These are phyloP conservation scores for Phylloporus sp. DNA, from an alignment of 1,284 basidiomycete species.

Conservation along the genomic window DNA sequence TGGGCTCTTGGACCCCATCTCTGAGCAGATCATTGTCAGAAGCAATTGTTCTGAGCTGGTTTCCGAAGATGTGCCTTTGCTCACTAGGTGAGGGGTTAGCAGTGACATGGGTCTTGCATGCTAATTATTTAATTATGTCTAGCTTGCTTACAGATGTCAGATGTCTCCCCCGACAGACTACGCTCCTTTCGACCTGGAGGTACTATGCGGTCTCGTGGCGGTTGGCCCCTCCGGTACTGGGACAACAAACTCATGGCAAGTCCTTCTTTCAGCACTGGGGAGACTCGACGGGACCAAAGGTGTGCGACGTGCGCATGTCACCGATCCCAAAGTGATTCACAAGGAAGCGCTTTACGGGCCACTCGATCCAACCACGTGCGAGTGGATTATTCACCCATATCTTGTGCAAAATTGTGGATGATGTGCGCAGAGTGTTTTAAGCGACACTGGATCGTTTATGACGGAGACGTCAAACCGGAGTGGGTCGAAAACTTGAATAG, in stretches of 20 bases:
- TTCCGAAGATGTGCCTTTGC: slow-evolving; percentile 93
- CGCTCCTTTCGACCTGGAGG: slow-evolving; percentile 86
- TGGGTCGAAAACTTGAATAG: slow-evolving; percentile 99
- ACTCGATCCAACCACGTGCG: slow-evolving; percentile 95
- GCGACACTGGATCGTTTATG: slow-evolving; percentile 98
- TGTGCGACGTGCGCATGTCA: slow-evolving; percentile 82
- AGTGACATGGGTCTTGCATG: not conserved
- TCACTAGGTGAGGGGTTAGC: slow-evolving; percentile 78
- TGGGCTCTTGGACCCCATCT: slow-evolving; percentile 73
- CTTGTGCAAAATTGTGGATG: slow-evolving; percentile 96
- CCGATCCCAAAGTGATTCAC: slow-evolving; percentile 75
- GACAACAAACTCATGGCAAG: slow-evolving; percentile 97
- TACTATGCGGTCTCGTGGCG: slow-evolving; percentile 97
- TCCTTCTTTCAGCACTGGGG: slow-evolving; percentile 85
- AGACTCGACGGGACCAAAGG: slow-evolving; percentile 93
- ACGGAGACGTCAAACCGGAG: slow-evolving; percentile 99
- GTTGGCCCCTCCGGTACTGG: slow-evolving; percentile 97
- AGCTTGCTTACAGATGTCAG: slow-evolving; percentile 91
- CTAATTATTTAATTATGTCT: slow-evolving; percentile 17
- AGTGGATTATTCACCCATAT: slow-evolving; percentile 99
- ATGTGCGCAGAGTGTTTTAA: slow-evolving; percentile 95
- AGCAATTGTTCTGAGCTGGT: slow-evolving; percentile 97
- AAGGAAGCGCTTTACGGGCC: slow-evolving; percentile 99
- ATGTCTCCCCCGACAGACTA: slow-evolving; percentile 97
- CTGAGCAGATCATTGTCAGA: slow-evolving; percentile 96